Conservation (phyloP, 2,329 filamentous ascomycete genomes). For the Venturia pyrina region DNA sequence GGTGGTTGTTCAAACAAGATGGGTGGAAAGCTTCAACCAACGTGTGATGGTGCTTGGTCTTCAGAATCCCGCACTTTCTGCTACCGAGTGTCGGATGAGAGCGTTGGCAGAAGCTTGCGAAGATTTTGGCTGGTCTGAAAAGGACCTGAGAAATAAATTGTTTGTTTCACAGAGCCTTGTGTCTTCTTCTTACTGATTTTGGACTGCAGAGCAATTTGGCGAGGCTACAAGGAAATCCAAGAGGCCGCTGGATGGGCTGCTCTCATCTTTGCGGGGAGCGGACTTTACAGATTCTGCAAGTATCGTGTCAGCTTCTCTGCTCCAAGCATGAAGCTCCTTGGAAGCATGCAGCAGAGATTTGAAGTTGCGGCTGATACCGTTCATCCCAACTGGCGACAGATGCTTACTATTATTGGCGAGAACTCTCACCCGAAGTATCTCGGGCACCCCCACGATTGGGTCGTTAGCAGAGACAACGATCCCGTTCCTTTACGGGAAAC, state of each 20-base stretch:
- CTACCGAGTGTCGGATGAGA: slow-evolving; percentile 41
- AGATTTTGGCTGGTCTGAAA: slow-evolving; percentile 47
- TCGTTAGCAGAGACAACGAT: slow-evolving; percentile 33
- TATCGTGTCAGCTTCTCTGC: slow-evolving; percentile 45
- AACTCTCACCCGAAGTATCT: slow-evolving; percentile 30
- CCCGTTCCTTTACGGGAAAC: slow-evolving; percentile 36
- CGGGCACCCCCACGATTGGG: slow-evolving; percentile 45
- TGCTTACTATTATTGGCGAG: slow-evolving; percentile 38
- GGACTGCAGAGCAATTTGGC: slow-evolving; percentile 35
- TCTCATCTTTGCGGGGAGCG: slow-evolving; percentile 47
- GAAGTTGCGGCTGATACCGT: slow-evolving; percentile 44
- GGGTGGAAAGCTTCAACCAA: slow-evolving; percentile 46
- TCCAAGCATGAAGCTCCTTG: slow-evolving; percentile 39
- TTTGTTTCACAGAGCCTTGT: not conserved
- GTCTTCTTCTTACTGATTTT: not conserved
- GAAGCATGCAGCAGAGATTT: slow-evolving; percentile 36
- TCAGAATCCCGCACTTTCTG: slow-evolving; percentile 31
- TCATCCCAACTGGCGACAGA: slow-evolving; percentile 42
- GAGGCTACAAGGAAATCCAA: slow-evolving; percentile 50
- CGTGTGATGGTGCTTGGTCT: slow-evolving; percentile 35
- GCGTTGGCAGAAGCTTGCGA: slow-evolving; percentile 44
- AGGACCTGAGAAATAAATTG: slow-evolving; percentile 45
- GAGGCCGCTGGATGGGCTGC: slow-evolving; percentile 46
- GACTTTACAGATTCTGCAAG: slow-evolving; percentile 51
- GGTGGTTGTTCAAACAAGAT: slow-evolving; percentile 48